Conservation (phyloP, 2,329 filamentous ascomycete species). For the Waltergamsia citrina region DNA sequence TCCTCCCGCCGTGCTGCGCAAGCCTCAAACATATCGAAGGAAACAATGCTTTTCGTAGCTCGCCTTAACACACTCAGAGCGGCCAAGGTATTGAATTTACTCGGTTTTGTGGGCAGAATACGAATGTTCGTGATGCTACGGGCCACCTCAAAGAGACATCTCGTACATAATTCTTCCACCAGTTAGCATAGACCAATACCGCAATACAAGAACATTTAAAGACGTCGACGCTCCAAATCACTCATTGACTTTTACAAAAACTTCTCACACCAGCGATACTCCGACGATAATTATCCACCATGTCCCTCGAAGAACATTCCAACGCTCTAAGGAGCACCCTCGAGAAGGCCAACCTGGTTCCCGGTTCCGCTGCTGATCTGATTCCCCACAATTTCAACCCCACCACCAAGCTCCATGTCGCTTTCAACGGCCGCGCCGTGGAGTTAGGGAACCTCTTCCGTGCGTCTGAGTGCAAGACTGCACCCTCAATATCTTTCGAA, state of each 20-base stretch:
- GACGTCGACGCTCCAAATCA: neutral
- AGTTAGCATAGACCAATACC: conserved; percentile 1
- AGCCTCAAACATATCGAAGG: no score
- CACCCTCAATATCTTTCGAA: conserved; percentile 24
- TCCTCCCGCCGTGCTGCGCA: no score
- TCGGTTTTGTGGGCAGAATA: no score
- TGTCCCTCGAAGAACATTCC: conserved; percentile 10
- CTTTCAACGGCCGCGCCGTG: conserved; percentile 21
- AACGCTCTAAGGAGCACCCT: conserved; percentile 18
- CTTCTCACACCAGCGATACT: neutral
- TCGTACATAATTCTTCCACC: conserved; percentile 6
- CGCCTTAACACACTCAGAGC: no score
- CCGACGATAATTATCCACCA: conserved; percentile 4
- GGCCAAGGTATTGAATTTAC: no score
- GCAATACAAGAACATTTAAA: neutral
- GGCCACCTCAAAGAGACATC: no score
- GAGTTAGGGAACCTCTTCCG: conserved; percentile 29
- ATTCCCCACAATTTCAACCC: conserved; percentile 33
- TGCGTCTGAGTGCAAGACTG: conserved; percentile 22
- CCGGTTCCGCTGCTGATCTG: conserved; percentile 25
- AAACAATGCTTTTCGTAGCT: no score
- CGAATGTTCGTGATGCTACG: no score
- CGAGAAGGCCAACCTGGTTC: conserved; percentile 26
- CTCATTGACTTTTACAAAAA: neutral
- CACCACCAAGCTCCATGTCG: conserved; percentile 25